Evolutionary conservation across 2,329 filamentous ascomycete genomes (phyloP), one percentile per base, ranked within the genome.

Genomic region (Chaetomiaceae sp.): DNA sequence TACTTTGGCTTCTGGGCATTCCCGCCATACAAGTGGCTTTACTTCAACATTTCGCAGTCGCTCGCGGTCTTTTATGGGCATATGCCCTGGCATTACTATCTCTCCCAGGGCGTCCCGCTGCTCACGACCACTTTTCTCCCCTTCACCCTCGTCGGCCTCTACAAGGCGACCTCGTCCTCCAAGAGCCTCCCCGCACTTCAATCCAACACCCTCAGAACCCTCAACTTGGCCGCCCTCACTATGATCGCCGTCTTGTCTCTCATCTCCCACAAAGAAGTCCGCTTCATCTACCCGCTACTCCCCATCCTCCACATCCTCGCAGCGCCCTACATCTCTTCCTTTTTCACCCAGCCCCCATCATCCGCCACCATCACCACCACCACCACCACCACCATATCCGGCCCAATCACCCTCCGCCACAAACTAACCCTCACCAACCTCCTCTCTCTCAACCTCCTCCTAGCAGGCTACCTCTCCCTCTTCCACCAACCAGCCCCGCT

Each of bases 231-330:
- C 7, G 76, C 86, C 37, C 58, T 85, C 50, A 69, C 81, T 27
- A 87, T 85, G 53, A 71, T 87, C 9, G 66, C 72, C 1, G 69
- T 75, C 2, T 78, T 97, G 30, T 95, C 89, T 1, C 66, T 88
- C 42, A 88, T 97, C 60, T 84, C 90, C 1, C 94, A 99, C 73
- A 99, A 99, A 69, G 94, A 99, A 76, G 89, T 96, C 62, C 89
- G 94, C 64, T 99, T 99, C 74, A 88, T 97, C 61, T 96, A 95
- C 64, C 92, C 94, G 1, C 79, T 99, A 16, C 79, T 97, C 1
- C 92, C 94, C 1, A 79, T 85, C n/a, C 78, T 99, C 6, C 89
- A 94, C 66, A 74, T 96, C 57, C 75, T 97, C 34, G 82, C 88
- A 1, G 89, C 90, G 0, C 80, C 82, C 0, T 77, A 83, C 2